Evolutionary conservation across 495 filamentous ascomycete species (phyloP).

Genomic region (Penicillium cataractarum): DNA sequence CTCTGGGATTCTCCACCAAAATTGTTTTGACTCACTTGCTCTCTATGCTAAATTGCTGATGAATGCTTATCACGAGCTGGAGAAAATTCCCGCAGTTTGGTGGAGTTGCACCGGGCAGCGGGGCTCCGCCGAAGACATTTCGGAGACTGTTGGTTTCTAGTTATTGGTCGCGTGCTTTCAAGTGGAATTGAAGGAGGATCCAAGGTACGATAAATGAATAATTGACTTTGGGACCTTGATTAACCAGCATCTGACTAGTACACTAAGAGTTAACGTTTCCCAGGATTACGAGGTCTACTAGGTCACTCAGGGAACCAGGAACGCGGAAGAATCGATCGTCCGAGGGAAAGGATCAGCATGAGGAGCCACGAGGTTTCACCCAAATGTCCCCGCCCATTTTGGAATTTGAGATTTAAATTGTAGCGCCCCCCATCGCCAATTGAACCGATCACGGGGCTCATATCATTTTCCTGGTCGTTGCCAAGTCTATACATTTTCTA

Average conservation of each 20-base stretch:
- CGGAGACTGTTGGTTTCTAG: neutral
- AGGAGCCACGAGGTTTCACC: neutral
- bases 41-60: neutral
- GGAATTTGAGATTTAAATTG: neutral
- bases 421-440: neutral
- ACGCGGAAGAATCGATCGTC: constrained; percentile 4
- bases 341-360: constrained; percentile 2
- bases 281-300: neutral
- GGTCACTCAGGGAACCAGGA: neutral
- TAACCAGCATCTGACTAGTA: neutral
- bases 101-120: neutral
- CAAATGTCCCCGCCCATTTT: neutral
- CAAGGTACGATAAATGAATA: neutral
- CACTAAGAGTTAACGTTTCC: neutral
- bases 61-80: neutral
- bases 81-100: constrained; percentile 1
- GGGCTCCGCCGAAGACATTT: neutral
- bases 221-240: neutral
- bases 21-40: too few relatives aligned
- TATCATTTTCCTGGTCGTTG: neutral
- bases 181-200: neutral
- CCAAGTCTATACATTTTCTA: neutral
- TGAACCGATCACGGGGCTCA: neutral
- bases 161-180: neutral
- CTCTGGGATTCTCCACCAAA: neutral